A percentile compares a stretch with the other conserved stretches of the same genome.
These are phyloP conservation scores for Irpex sp. DNA, from an alignment of 1,284 basidiomycete species.

Conservation along the genomic window DNA sequence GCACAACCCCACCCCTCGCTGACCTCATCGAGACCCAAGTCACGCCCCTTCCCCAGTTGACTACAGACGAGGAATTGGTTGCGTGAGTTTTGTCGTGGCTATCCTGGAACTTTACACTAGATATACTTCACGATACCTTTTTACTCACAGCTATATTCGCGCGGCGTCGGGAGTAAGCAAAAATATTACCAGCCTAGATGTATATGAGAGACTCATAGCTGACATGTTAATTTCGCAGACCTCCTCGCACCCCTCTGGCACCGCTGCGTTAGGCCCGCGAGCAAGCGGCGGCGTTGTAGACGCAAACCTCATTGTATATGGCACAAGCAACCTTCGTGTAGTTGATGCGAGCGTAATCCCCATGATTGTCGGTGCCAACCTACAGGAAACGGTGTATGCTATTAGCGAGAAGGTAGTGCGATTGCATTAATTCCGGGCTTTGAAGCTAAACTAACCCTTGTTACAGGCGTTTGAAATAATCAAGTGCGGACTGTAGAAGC, in stretches of 20 bases:
- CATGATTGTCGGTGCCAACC: background rate
- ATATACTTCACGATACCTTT: background rate
- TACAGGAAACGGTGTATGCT: slow-evolving; percentile 2
- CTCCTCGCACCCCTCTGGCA: slow-evolving; percentile 20
- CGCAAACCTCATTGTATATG: slow-evolving; percentile 39
- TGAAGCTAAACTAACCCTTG: background rate
- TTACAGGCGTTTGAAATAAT: background rate
- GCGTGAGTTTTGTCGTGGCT: background rate
- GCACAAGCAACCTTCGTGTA: slow-evolving; percentile 23
- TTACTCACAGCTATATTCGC: background rate
- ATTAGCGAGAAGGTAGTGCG: slow-evolving; percentile 8
- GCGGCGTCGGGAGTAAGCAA: background rate
- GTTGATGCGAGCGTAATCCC: slow-evolving; percentile 7
- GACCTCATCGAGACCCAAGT: background rate
- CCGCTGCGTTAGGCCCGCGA: slow-evolving; percentile 45
- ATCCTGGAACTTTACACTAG: background rate
- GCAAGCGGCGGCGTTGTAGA: slow-evolving; percentile 50
- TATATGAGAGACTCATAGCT: background rate
- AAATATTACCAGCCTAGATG: background rate
- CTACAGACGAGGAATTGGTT: slow-evolving; percentile 2
- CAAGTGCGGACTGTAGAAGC: background rate
- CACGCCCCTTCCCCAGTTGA: background rate
- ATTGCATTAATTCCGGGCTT: background rate
- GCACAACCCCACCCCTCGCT: background rate
- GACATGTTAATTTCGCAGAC: background rate